Conservation (phyloP, 2,329 filamentous ascomycete genomes). For the Stagonosporopsis vannaccii region DNA sequence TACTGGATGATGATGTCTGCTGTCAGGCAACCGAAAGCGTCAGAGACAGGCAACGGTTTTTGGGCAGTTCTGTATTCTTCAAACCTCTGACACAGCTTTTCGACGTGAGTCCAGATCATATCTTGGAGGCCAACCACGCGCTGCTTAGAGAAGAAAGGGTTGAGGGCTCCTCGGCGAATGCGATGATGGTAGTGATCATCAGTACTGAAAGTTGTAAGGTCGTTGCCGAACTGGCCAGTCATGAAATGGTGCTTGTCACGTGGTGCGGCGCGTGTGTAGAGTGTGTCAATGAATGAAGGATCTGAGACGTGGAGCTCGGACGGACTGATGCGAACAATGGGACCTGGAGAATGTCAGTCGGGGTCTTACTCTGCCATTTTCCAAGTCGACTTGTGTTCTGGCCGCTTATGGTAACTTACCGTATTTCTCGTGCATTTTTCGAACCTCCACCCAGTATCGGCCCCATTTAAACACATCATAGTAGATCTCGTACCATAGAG, state of each 20-base stretch:
- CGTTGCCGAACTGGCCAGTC: background rate
- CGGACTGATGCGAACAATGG: slow-evolving; percentile 41
- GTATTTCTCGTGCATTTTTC: slow-evolving; percentile 41
- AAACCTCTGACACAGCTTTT: background rate
- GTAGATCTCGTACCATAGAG: slow-evolving; percentile 37
- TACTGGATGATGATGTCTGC: slow-evolving; percentile 11
- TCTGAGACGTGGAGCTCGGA: slow-evolving; percentile 36
- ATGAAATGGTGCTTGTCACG: slow-evolving; percentile 6
- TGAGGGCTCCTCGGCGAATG: slow-evolving; percentile 3
- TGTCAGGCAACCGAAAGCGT: slow-evolving; percentile 1
- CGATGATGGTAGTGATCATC: slow-evolving; percentile 1
- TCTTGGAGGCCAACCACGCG: background rate
- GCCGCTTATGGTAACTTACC: slow-evolving; percentile 18
- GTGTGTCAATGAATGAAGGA: slow-evolving; percentile 28
- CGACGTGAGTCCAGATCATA: slow-evolving; percentile 10
- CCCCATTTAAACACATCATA: slow-evolving; percentile 32
- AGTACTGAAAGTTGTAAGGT: background rate
- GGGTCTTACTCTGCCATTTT: no score
- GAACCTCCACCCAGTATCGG: slow-evolving; percentile 37
- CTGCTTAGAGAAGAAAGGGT: slow-evolving; percentile 14
- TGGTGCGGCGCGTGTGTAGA: slow-evolving; percentile 28
- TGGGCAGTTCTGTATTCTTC: background rate
- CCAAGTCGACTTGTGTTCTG: background rate
- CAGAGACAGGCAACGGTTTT: background rate
- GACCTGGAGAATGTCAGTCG: slow-evolving; percentile 4